Evolutionary conservation across 2,329 filamentous ascomycete species (phyloP), one percentile per base, ranked within the genome.

Genomic region (Trichoderma arundinaceum): DNA sequence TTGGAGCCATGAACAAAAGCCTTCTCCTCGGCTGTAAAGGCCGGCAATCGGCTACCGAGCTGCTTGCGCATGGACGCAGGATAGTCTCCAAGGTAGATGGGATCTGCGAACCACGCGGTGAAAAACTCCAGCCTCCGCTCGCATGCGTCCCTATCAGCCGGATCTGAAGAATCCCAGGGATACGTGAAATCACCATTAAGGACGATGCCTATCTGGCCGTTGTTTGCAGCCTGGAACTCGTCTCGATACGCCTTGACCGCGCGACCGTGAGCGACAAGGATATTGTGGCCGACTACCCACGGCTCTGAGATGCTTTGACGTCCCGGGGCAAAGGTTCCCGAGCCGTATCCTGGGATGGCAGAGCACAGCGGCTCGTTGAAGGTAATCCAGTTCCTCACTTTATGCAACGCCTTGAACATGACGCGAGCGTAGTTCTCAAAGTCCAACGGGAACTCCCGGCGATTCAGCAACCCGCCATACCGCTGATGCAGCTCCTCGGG

Each of bases 301-400:
- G 90, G 89, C 81, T 96, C 92, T 49, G 85, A 89, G 67, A 75
- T 84, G 68, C 91, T 86, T 78, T 95, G 89, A 74, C 87, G 89
- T n/a, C 92, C 92, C 0, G 92, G 92, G 10, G 92, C 92, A 74
- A 94, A 93, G 68, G 87, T 81, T 33, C 92, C 92, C 48, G 85
- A 87, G 74, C 85, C 90, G 79, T 94, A 95, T 41, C 92, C 92
- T 48, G 95, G 84, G 68, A 95, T 89, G 60, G 90, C 87, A 69
- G 88, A 91, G 79, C 92, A 96, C 88, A 91, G 95, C 3, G 92
- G 92, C 81, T 96, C 92, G 76, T 95, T 95, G 80, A 94, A 92
- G 32, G 92, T 95, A 77, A 94, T 92, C 92, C 92, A 96, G 79
- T 92, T 84, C 81, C 92, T 92, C 73, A 93, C 92, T 77, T 89